phyloP scores from a whole-genome alignment of 2,329 filamentous ascomycete species.

The Diaporthe aspalathi region DNA sequence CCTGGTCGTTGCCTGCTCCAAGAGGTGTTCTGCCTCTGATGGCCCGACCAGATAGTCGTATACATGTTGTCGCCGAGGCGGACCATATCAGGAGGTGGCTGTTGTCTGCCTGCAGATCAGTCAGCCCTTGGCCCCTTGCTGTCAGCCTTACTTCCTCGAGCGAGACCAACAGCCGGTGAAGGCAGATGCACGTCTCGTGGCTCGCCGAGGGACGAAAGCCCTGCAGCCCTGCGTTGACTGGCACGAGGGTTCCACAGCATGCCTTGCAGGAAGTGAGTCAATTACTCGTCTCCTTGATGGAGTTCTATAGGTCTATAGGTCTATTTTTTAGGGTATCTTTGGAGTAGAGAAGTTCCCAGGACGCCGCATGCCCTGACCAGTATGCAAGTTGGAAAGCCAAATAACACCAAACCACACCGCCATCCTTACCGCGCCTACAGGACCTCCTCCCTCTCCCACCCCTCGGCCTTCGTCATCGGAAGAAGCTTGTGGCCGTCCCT shows the following conservation, averaged over 20 bases:
- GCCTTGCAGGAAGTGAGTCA: not conserved
- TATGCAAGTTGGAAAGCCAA: not conserved
- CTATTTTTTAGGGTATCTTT: constrained; percentile 31
- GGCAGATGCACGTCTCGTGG: constrained; percentile 11
- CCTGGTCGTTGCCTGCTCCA: not conserved
- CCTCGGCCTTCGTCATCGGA: constrained; percentile 71
- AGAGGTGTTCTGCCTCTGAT: not conserved
- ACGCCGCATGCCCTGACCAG: constrained; percentile 7
- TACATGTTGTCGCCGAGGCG: not conserved
- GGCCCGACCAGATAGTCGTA: not conserved
- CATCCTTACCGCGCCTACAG: not conserved
- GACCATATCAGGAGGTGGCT: not conserved
- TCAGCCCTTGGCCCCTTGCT: not conserved
- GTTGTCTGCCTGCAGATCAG: not conserved
- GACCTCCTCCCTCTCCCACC: constrained; percentile 89
- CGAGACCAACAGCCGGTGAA: constrained; percentile 11
- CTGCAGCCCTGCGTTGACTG: not conserved
- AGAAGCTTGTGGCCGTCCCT: constrained; percentile 74
- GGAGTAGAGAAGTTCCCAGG: constrained; percentile 22
- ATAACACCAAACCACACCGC: not conserved
- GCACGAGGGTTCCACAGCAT: not conserved
- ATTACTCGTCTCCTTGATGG: constrained; percentile 1
- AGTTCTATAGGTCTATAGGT: constrained; percentile 22
- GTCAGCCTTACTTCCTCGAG: not conserved
- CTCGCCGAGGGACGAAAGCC: not conserved